Percentiles rank a stretch among this genome's conserved stretches.
Conservation (phyloP, 2,329 filamentous ascomycete genomes). For the Penicillium occitanis region DNA sequence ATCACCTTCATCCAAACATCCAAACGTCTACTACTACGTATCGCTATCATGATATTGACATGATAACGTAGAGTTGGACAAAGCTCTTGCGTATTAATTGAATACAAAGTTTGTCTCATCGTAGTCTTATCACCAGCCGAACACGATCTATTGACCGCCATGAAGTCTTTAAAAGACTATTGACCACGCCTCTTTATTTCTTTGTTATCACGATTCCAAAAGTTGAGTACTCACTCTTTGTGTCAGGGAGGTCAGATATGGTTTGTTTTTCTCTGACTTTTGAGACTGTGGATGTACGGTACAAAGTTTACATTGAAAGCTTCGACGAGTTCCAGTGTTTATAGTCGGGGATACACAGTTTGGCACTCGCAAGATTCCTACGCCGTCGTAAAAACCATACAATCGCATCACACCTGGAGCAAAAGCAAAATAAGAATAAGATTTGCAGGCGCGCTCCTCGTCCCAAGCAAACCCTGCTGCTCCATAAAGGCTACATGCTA, state of each 20-base stretch:
- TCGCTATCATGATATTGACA: not conserved
- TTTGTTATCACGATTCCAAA: not conserved
- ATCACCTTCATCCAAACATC: not conserved
- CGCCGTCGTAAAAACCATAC: not conserved
- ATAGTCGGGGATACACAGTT: not conserved
- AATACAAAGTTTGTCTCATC: not conserved
- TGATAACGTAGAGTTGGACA: not conserved
- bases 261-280: not conserved
- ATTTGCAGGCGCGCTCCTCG: not conserved
- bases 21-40: not conserved
- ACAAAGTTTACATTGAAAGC: not conserved
- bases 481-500: slow-evolving; percentile 1
- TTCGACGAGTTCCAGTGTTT: not conserved
- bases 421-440: not conserved
- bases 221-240: not conserved
- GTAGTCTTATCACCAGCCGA: not conserved
- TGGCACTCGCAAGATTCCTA: not conserved
- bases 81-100: not conserved
- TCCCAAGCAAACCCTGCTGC: not conserved
- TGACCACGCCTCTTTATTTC: not conserved
- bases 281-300: not conserved
- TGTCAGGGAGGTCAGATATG: not conserved
- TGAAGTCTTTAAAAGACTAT: not conserved
- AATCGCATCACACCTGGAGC: not conserved
- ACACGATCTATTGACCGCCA: not conserved